Conservation (phyloP, 2,329 filamentous ascomycete genomes). For the Claviceps monticola region DNA sequence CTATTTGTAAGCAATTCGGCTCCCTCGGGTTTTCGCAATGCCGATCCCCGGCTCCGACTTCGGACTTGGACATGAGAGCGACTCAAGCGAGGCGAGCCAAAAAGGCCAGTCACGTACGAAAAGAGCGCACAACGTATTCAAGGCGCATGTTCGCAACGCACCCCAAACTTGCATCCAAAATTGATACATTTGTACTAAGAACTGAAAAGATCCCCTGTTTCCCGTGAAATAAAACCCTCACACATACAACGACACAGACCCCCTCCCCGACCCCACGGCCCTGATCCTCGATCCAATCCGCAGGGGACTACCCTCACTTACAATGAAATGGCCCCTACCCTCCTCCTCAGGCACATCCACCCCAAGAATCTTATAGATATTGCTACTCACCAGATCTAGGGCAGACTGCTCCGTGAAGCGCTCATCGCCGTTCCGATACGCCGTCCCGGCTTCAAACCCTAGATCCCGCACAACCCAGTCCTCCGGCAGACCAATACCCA, state of each 20-base stretch:
- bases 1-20: too few species aligned
- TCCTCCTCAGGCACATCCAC: conserved; percentile 19
- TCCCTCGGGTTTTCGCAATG: too few species aligned
- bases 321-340: conserved; percentile 37
- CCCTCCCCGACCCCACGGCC: conserved; percentile 29
- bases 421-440: conserved; percentile 40
- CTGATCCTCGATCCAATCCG: conserved; percentile 42
- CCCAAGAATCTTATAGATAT: conserved; percentile 45
- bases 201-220: too few species aligned
- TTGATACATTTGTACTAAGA: too few species aligned
- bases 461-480: conserved; percentile 50
- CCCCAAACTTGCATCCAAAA: too few species aligned
- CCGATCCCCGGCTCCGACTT: too few species aligned
- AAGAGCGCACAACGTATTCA: too few species aligned
- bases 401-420: conserved; percentile 39
- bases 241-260: conserved; percentile 22
- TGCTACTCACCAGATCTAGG: conserved; percentile 40
- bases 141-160: too few species aligned
- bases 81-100: too few species aligned
- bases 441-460: conserved; percentile 45
- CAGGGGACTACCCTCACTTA: conserved; percentile 50
- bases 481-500: conserved; percentile 45
- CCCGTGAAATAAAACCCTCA: conserved; percentile 2
- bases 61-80: too few species aligned
- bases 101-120: too few species aligned